Percentiles rank a stretch among this genome's conserved stretches.
These are phyloP conservation scores for Amoebophrya sp. DNA, from an alignment of 169 alveolate genomes.

Conservation along the genomic window DNA sequence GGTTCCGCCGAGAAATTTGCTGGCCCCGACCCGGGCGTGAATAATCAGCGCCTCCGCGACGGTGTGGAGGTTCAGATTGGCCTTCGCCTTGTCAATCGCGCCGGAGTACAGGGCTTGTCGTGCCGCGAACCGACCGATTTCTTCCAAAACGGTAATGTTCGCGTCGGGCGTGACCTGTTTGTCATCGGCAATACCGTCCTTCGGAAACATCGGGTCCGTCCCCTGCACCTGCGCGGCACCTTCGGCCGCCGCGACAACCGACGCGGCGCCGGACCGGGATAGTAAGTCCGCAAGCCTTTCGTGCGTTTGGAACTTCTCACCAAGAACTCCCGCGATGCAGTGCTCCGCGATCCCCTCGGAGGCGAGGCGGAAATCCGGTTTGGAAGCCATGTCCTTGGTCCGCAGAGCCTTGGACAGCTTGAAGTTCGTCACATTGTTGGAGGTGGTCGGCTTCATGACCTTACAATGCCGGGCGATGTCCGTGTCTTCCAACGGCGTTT, in stretches of 20 bases:
- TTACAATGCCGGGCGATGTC: not conserved
- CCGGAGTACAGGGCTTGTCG: not conserved
- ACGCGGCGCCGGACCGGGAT: not conserved
- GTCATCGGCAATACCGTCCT: no score
- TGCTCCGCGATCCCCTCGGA: constrained; percentile 5
- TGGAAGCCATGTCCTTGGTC: not conserved
- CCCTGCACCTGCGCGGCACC: constrained; percentile 4
- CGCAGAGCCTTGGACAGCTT: not conserved
- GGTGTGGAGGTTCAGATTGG: not conserved
- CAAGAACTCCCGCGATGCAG: not conserved
- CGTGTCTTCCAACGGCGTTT: not conserved
- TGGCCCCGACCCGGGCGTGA: not conserved
- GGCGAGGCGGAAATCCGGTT: not conserved
- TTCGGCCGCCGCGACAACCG: not conserved
- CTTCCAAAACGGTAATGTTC: no score
- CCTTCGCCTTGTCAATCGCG: not conserved
- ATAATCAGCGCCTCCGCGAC: not conserved
- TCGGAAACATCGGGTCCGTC: no score
- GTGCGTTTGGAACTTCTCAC: not conserved
- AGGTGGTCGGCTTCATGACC: not conserved
- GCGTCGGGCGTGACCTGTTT: no score
- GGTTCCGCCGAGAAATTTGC: not conserved
- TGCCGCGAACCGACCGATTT: constrained; percentile 13
- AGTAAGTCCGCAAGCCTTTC: not conserved
- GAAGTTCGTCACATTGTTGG: constrained; percentile 2